Base-by-base conservation (phyloP, 1,284 basidiomycete species). In the Cutaneotrichosporon daszewskae region DNA sequence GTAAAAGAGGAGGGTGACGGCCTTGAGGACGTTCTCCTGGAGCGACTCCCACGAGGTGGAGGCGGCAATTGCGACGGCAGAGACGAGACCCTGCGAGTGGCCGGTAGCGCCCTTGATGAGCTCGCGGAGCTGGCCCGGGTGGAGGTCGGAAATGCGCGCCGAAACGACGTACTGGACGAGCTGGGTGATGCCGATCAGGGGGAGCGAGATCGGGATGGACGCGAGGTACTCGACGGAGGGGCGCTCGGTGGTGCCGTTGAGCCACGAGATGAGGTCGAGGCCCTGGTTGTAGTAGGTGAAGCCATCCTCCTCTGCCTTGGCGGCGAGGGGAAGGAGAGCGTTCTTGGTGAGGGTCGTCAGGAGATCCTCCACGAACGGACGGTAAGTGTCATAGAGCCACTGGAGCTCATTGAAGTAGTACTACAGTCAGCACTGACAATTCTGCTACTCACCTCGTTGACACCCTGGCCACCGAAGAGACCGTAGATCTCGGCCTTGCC, bases 381-480 rank as follows among this genome's bases (percentile, higher is more conserved):
- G 81, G 77, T 96, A 97, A 48, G 82, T 84, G 72, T 95, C 84
- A 73, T 86, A 94, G 47, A 98, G 82, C 33, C 76, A 76, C 74
- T 95, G 87, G 17, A 98, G 80, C 75, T 97, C 94, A 67, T 92
- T 86, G 69, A 96, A 91, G 75, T 97, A 97, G 53, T 94, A 86
- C 71, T 72, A 35, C 32, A 11, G 55, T 66, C 52, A 60, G 54
- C 46, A 13, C n/a, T 18, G 24, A 22, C 28, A n/a, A n/a, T n/a
- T n/a, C n/a, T n/a, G n/a, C n/a, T n/a, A n/a, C 73, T 64, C 53
- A 75, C 71, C 73, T 98, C 94, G 71, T 97, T 97, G 55, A 86
- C 89, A 56, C 94, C 94, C 72, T 98, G 94, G n/a, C 95, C 95
- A 52, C 94, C 94, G 62, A 98, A 98, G 45, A 98, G 76, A 45